A percentile compares a stretch with the other conserved stretches of the same genome.
phyloP scores from a whole-genome alignment of 345 rosid genomes.

The Corymbia maculata region DNA sequence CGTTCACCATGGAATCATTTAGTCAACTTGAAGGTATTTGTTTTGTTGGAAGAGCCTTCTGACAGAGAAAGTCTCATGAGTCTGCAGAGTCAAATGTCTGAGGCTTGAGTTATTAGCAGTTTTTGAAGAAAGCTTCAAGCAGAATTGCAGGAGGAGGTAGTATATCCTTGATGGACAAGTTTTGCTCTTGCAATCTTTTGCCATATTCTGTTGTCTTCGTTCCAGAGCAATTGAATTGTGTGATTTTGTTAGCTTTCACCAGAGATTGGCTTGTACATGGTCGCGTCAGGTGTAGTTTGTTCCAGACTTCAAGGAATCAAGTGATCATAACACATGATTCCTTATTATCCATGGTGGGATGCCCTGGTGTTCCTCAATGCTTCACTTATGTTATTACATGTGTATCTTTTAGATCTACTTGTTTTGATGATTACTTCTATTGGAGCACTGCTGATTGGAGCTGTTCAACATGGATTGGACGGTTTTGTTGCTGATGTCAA shows the following conservation, averaged over 20 bases:
- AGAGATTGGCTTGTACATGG: conserved; percentile 40
- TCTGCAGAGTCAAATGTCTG: background rate
- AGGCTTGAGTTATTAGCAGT: background rate
- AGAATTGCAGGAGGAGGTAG: background rate
- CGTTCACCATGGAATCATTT: background rate
- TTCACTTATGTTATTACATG: conserved; percentile 15
- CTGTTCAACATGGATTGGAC: conserved; percentile 34
- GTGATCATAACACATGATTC: conserved; percentile 35
- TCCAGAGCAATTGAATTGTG: conserved; percentile 35
- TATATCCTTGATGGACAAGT: background rate
- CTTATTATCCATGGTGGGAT: conserved; percentile 25
- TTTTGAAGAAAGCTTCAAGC: background rate
- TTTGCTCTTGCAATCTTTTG: background rate
- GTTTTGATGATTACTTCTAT: conserved; percentile 44
- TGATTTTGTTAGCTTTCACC: conserved; percentile 47
- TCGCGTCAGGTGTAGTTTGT: conserved; percentile 34
- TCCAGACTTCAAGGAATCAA: conserved; percentile 38
- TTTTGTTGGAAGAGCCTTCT: background rate
- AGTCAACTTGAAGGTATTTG: background rate
- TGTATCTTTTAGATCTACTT: conserved; percentile 29
- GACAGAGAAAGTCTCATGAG: background rate
- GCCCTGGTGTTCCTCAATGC: conserved; percentile 41
- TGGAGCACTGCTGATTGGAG: conserved; percentile 62
- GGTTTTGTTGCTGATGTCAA: conserved; percentile 49
- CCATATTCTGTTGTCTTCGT: background rate